A percentile compares a stretch with the other conserved stretches of the same genome.
Evolutionary conservation across 1,284 basidiomycete genomes (phyloP).

Genomic region (Ceratobasidium sp.): DNA sequence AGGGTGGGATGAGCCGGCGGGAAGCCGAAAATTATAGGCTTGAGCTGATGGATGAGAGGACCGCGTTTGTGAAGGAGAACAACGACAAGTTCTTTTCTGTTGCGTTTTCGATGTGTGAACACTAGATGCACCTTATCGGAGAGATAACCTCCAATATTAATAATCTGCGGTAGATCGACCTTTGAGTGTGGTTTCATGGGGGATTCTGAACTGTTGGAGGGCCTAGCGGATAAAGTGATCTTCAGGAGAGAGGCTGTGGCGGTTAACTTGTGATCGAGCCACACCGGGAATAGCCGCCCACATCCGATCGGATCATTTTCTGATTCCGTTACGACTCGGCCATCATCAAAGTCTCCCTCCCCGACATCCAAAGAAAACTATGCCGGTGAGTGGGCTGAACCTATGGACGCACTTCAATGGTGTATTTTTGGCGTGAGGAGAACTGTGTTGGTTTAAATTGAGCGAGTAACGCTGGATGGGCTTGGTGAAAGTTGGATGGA

Average conservation of each 20-base stretch:
- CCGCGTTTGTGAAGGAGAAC: constrained; percentile 30
- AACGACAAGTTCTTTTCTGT: constrained; percentile 36
- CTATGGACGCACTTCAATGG: no score
- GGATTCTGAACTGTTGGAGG: no score
- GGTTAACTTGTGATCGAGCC: not conserved
- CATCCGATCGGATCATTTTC: constrained; percentile 20
- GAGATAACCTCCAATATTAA: no score
- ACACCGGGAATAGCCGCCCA: not conserved
- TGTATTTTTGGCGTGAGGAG: not conserved
- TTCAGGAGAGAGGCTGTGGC: no score
- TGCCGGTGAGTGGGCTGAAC: constrained; percentile 24
- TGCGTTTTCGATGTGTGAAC: constrained; percentile 47
- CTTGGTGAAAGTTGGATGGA: constrained; percentile 7
- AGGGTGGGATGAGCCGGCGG: constrained; percentile 52
- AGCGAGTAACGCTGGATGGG: not conserved
- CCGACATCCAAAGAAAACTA: constrained; percentile 25
- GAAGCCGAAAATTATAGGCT: constrained; percentile 54
- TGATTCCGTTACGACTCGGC: constrained; percentile 23
- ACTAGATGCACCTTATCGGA: constrained; percentile 1
- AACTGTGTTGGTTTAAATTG: no score
- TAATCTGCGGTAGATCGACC: no score
- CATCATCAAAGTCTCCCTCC: constrained; percentile 21
- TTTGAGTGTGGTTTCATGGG: no score
- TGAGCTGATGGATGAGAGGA: constrained; percentile 53
- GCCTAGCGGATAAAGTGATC: no score